Conservation (phyloP, 1,284 basidiomycete species). For the Leccinum subspadiceum region DNA sequence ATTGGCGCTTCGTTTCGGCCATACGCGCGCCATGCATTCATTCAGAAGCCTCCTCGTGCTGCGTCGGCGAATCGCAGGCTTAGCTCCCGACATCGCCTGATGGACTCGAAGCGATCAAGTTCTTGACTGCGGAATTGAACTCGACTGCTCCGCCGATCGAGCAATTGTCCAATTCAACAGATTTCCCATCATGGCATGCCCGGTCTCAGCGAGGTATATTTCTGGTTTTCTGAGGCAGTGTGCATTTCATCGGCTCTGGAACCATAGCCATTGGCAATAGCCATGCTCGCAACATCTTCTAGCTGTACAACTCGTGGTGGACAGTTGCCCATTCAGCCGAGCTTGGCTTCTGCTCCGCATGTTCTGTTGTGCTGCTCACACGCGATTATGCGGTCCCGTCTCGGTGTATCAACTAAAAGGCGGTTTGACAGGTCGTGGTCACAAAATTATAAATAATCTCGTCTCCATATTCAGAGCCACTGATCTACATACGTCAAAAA, state of each 20-base stretch:
- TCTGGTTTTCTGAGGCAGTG: constrained; percentile 2
- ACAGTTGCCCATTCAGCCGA: neutral
- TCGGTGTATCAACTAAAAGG: constrained; percentile 11
- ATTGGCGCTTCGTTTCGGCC: too few relatives aligned
- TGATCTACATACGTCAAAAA: neutral
- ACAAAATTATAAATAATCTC: neutral
- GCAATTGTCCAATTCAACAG: neutral
- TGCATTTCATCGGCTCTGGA: neutral
- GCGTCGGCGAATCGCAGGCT: constrained; percentile 1
- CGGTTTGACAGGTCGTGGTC: neutral
- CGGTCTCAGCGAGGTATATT: neutral
- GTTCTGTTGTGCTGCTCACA: neutral
- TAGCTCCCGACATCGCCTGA: neutral
- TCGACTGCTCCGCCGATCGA: constrained; percentile 17
- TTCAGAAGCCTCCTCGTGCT: constrained; percentile 1
- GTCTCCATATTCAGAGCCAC: neutral
- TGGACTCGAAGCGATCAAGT: constrained; percentile 10
- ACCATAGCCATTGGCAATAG: neutral
- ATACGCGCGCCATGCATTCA: too few relatives aligned
- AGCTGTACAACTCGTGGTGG: neutral
- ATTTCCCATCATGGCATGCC: constrained; percentile 1
- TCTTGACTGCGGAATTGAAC: neutral
- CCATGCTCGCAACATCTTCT: neutral
- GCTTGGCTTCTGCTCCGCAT: neutral
- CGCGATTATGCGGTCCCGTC: constrained; percentile 13